These are phyloP conservation scores for Aegilops tauschii DNA, from an alignment of 176 grass and related monocot genomes.

Conservation along the genomic window DNA sequence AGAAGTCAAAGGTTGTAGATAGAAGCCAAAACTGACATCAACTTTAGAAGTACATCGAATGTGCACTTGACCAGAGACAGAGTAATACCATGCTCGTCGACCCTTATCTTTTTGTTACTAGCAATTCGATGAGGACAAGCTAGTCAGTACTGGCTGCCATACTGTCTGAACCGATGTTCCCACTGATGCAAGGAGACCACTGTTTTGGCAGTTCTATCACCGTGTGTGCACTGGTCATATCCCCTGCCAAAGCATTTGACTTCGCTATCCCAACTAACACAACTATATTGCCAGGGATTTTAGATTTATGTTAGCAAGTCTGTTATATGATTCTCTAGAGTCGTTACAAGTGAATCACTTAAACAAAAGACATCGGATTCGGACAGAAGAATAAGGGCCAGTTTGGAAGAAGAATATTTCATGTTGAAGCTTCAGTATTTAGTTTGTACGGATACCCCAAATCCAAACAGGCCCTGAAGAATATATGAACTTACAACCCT, in stretches of 20 bases:
- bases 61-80: background rate
- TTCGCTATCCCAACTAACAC: background rate
- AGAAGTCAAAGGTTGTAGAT: background rate
- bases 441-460: background rate
- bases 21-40: constrained; percentile 2
- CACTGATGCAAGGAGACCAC: constrained; percentile 28
- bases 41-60: constrained; percentile 9
- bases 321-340: no score
- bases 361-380: background rate
- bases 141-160: constrained; percentile 12
- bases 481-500: background rate
- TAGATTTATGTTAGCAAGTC: background rate
- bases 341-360: background rate
- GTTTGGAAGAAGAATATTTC: background rate
- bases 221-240: constrained; percentile 7
- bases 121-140: constrained; percentile 34
- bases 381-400: background rate
- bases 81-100: constrained; percentile 11
- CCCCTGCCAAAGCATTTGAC: background rate
- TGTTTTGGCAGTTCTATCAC: constrained; percentile 22
- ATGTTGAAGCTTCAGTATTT: background rate
- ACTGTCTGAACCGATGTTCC: constrained; percentile 17
- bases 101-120: constrained; percentile 21
- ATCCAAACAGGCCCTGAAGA: background rate
- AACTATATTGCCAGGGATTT: background rate